phyloP scores from a whole-genome alignment of 1,139 yeast genomes.

The Lipomyces yarrowii region DNA sequence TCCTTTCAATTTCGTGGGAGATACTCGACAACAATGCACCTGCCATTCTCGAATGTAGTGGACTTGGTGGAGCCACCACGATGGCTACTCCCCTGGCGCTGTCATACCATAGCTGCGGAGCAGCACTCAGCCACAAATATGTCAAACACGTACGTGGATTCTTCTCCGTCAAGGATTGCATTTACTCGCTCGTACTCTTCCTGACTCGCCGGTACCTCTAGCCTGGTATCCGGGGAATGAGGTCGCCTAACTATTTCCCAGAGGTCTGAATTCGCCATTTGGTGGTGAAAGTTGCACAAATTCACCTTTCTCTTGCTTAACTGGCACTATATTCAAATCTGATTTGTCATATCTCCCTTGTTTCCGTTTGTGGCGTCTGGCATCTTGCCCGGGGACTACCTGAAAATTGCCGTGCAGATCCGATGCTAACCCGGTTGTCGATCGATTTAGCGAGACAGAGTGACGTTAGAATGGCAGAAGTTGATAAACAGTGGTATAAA shows the following conservation, averaged over 20 bases:
- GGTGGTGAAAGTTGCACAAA: neutral
- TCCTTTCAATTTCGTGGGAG: neutral
- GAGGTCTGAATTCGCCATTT: neutral
- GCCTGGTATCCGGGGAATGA: too few relatives aligned
- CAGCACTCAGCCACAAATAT: neutral
- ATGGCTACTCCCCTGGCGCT: conserved; percentile 1
- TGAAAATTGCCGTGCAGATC: too few relatives aligned
- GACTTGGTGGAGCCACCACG: neutral
- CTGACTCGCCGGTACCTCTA: neutral
- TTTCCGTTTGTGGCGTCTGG: too few relatives aligned
- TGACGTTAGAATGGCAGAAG: too few relatives aligned
- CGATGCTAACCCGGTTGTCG: too few relatives aligned
- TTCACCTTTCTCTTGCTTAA: neutral
- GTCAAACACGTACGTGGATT: neutral
- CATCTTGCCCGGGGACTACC: too few relatives aligned
- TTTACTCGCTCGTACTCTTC: neutral
- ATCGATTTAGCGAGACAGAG: too few relatives aligned
- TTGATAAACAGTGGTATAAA: too few relatives aligned
- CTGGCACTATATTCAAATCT: too few relatives aligned
- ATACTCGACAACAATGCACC: neutral
- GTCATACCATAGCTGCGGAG: neutral
- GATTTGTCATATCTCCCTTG: too few relatives aligned
- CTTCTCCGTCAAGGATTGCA: neutral
- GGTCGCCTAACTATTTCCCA: neutral
- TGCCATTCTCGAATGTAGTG: neutral